Evolutionary conservation across 306 rosid species (phyloP).

Genomic region (Acacia melanoxylon): DNA sequence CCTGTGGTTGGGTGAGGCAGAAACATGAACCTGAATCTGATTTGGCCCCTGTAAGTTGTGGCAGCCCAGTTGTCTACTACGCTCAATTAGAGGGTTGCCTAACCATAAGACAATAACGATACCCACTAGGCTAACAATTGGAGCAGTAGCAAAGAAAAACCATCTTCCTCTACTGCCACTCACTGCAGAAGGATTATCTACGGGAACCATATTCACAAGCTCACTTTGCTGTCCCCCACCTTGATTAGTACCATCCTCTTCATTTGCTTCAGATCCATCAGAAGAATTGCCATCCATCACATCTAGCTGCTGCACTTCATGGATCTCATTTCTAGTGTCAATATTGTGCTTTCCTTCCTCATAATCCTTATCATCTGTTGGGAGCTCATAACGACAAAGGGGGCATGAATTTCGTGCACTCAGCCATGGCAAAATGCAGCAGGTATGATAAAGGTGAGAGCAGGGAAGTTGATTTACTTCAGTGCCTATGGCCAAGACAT

Average conservation of each 20-base stretch:
- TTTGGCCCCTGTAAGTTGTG: slow-evolving; percentile 36
- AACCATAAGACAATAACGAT: slow-evolving; percentile 84
- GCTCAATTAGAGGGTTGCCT: slow-evolving; percentile 62
- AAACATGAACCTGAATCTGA: slow-evolving; percentile 37
- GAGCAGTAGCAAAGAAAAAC: slow-evolving; percentile 86
- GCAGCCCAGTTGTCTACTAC: slow-evolving; percentile 37
- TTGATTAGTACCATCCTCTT: slow-evolving; percentile 37
- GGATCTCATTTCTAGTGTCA: slow-evolving; percentile 40
- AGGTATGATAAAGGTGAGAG: slow-evolving; percentile 77
- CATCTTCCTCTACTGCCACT: slow-evolving; percentile 71
- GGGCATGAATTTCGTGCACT: slow-evolving; percentile 88
- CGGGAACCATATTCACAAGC: slow-evolving; percentile 25
- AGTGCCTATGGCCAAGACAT: slow-evolving; percentile 54
- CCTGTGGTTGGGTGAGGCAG: slow-evolving; percentile 53
- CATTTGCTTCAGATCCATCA: slow-evolving; percentile 47
- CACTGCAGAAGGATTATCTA: slow-evolving; percentile 36
- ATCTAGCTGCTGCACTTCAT: slow-evolving; percentile 40
- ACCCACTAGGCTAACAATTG: slow-evolving; percentile 81
- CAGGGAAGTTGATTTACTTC: slow-evolving; percentile 86
- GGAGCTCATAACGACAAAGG: slow-evolving; percentile 90
- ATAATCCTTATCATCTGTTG: slow-evolving; percentile 88
- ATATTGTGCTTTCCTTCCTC: slow-evolving; percentile 68
- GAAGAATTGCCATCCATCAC: slow-evolving; percentile 48
- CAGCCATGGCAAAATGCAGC: slow-evolving; percentile 94
- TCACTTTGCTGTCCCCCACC: slow-evolving; percentile 34